Conservation (phyloP, 2,329 filamentous ascomycete species). For the Fusarium falciforme region DNA sequence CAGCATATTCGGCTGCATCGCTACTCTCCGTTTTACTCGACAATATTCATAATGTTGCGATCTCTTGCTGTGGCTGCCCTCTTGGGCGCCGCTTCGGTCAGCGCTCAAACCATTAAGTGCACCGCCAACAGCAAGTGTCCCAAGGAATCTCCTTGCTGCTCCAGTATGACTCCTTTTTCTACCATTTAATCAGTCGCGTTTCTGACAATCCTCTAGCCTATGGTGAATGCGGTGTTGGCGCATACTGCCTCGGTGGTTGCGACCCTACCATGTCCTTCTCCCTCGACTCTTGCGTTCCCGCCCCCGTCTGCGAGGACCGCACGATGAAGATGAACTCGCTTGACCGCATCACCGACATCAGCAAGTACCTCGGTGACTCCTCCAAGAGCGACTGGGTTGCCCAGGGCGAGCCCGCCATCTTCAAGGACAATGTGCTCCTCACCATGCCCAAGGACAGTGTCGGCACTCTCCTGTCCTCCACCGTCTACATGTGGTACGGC, state of each 20-base stretch:
- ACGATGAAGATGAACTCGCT: slow-evolving; percentile 80
- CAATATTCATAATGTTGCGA: slow-evolving; percentile 47
- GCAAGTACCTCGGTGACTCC: slow-evolving; percentile 87
- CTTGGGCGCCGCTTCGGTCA: slow-evolving; percentile 47
- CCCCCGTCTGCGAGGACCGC: slow-evolving; percentile 81
- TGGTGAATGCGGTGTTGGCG: slow-evolving; percentile 90
- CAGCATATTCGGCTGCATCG: slow-evolving; percentile 2
- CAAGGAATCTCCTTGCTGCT: slow-evolving; percentile 79
- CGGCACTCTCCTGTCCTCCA: slow-evolving; percentile 86
- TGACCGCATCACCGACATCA: slow-evolving; percentile 75
- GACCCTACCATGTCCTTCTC: slow-evolving; percentile 87
- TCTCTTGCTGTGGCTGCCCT: slow-evolving; percentile 47
- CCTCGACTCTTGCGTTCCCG: slow-evolving; percentile 86
- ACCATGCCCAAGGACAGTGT: slow-evolving; percentile 90
- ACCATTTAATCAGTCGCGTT: not conserved
- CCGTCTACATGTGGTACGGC: slow-evolving; percentile 96
- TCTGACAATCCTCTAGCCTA: slow-evolving; percentile 72
- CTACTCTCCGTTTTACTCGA: slow-evolving; percentile 11
- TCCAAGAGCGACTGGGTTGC: slow-evolving; percentile 87
- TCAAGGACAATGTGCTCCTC: slow-evolving; percentile 78
- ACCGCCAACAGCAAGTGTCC: slow-evolving; percentile 72
- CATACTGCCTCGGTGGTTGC: slow-evolving; percentile 95
- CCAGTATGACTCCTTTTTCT: slow-evolving; percentile 65
- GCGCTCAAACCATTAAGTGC: slow-evolving; percentile 54
- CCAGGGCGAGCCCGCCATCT: slow-evolving; percentile 78